phyloP scores from a whole-genome alignment of 1,284 basidiomycete species.

The Pisolithus thermaeus region DNA sequence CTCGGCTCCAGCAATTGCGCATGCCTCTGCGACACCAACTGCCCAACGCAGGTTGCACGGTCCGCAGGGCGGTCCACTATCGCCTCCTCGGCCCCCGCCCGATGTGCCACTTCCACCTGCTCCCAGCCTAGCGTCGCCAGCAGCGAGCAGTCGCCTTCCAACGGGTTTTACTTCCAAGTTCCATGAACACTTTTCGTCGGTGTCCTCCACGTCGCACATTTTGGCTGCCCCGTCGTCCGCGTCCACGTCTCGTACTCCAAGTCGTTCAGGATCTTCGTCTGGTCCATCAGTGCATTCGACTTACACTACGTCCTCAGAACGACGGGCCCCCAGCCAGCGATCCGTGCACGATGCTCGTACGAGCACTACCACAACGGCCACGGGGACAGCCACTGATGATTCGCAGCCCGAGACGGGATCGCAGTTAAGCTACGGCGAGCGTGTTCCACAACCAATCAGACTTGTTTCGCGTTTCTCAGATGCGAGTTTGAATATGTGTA shows the following conservation, averaged over 20 bases:
- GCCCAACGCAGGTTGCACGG: constrained; percentile 24
- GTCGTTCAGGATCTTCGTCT: constrained; percentile 28
- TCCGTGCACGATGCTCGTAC: background rate
- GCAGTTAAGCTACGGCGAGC: constrained; percentile 17
- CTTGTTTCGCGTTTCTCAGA: constrained; percentile 16
- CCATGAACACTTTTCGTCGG: constrained; percentile 29
- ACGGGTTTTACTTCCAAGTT: constrained; percentile 22
- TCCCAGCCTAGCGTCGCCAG: constrained; percentile 3
- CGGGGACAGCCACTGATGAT: constrained; percentile 4
- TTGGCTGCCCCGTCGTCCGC: constrained; percentile 10
- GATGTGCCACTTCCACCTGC: constrained; percentile 24
- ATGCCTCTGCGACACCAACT: constrained; percentile 13
- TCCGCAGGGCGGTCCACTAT: constrained; percentile 17
- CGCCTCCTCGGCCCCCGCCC: constrained; percentile 24
- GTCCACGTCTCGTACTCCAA: constrained; percentile 14
- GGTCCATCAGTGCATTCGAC: constrained; percentile 22
- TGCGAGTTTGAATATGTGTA: constrained; percentile 15
- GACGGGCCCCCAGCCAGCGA: background rate
- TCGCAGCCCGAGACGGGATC: constrained; percentile 20
- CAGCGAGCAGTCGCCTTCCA: constrained; percentile 9
- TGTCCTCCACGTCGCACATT: constrained; percentile 21
- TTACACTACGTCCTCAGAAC: constrained; percentile 11
- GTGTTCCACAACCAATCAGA: background rate
- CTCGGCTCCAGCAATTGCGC: constrained; percentile 2
- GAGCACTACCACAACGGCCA: background rate